Evolutionary conservation across 2,329 filamentous ascomycete genomes (phyloP), one percentile per base, ranked within the genome.

Genomic region (Claviceps pazoutovae): DNA sequence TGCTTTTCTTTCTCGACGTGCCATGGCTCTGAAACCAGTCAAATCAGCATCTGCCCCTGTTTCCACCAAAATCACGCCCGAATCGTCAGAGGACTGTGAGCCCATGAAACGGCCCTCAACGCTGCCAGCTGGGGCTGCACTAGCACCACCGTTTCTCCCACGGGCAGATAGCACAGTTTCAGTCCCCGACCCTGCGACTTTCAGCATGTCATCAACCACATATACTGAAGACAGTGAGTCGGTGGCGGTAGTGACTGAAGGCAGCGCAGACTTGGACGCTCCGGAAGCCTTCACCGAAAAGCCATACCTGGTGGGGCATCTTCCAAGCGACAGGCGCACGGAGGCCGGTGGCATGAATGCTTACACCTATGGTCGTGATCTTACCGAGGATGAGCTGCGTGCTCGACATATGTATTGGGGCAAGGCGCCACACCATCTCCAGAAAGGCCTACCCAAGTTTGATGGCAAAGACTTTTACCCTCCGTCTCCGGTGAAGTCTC

Each of bases 381-480:
- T 83, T 36, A 83, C 74, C 0, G 70, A 74, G 2, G 78, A 79
- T 48, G 80, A 84, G 59, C 65, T 75, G 46, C 74, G 74, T 51
- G 77, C 80, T 55, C 74, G 79, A 45, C 72, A 75, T 55, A 64
- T 81, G 56, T 83, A 80, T 61, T 83, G 79, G 77, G 78, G 76
- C 9, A 74, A 76, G 44, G 73, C 75, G 16, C 72, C 78, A 43
- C 69, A 66, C 34, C 71, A 73, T 56, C 68, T 71, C 13, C 69
- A 74, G 48, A 70, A 67, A 37, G 76, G 78, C 2, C 66, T 82
- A 42, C 79, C 80, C 37, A 82, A 79, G 61, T 84, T 80, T 57
- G 79, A 83, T 56, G 79, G 80, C 23, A 81, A 79, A 61, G 73
- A 82, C 60, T 83, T 83, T 57, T 83, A 82, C 55, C 76, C 74